Percentiles rank a stretch among this genome's conserved stretches.
phyloP scores from a whole-genome alignment of 2,329 filamentous ascomycete genomes.

The Xylariales sp. region DNA sequence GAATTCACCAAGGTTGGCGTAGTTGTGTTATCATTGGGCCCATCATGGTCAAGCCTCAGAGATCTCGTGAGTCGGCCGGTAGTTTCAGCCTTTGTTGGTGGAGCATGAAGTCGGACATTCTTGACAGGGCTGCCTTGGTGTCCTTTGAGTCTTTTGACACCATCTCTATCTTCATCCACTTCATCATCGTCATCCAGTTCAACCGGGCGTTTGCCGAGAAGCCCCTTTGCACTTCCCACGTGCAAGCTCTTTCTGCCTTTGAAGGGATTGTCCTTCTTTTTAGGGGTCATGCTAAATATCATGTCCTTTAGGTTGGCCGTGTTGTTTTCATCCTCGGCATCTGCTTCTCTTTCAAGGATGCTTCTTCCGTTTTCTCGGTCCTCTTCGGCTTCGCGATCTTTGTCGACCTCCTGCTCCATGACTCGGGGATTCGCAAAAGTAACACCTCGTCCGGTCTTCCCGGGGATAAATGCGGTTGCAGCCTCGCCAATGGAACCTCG shows the following conservation, averaged over 20 bases:
- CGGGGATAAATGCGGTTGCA: conserved; percentile 59
- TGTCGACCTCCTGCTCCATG: conserved; percentile 60
- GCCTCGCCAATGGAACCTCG: conserved; percentile 68
- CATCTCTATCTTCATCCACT: conserved; percentile 52
- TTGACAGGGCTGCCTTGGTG: conserved; percentile 74
- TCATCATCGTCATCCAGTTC: conserved; percentile 66
- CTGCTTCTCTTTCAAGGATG: conserved; percentile 48
- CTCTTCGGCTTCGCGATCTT: conserved; percentile 56
- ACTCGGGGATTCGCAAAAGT: conserved; percentile 62
- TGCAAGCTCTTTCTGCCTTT: conserved; percentile 72
- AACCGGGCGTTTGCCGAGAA: conserved; percentile 69
- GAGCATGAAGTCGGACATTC: conserved; percentile 65
- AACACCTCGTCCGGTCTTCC: conserved; percentile 40
- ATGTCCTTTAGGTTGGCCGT: conserved; percentile 69
- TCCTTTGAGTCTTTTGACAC: conserved; percentile 67
- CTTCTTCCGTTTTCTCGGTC: conserved; percentile 56
- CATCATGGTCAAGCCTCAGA: conserved; percentile 40
- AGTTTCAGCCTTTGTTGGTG: conserved; percentile 62
- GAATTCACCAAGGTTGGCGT: conserved; percentile 42
- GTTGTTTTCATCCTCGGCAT: conserved; percentile 53
- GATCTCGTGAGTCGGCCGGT: conserved; percentile 54
- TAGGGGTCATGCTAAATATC: conserved; percentile 74
- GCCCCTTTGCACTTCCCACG: conserved; percentile 67
- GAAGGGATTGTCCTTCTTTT: conserved; percentile 49
- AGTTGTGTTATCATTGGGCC: conserved; percentile 24